A percentile compares a stretch with the other conserved stretches of the same genome.
Conservation (phyloP, 1,139 yeast species). For the Pichia norvegensis region DNA sequence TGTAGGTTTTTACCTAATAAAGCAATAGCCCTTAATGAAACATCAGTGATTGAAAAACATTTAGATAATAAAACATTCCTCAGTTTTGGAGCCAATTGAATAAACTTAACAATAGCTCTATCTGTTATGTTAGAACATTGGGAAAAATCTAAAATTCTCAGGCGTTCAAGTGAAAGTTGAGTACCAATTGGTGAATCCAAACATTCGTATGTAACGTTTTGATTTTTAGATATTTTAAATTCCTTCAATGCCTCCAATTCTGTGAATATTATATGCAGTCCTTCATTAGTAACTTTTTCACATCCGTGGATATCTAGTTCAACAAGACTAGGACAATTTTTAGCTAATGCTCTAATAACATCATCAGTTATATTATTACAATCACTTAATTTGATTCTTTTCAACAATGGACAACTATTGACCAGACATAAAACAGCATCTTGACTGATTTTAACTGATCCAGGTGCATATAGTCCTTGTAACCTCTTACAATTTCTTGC, state of each 20-base stretch:
- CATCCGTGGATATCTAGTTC: slow-evolving; percentile 88
- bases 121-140: slow-evolving; percentile 81
- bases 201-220: slow-evolving; percentile 60
- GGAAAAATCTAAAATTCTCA: slow-evolving; percentile 79
- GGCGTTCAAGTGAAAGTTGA: slow-evolving; percentile 37
- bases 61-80: slow-evolving; percentile 86
- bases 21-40: slow-evolving; percentile 64
- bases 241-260: slow-evolving; percentile 70
- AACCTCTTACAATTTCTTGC: slow-evolving; percentile 66
- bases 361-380: slow-evolving; percentile 61
- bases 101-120: slow-evolving; percentile 64
- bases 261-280: slow-evolving; percentile 54
- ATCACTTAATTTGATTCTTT: slow-evolving; percentile 75
- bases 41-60: slow-evolving; percentile 82
- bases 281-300: slow-evolving; percentile 58
- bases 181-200: slow-evolving; percentile 38
- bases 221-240: slow-evolving; percentile 70
- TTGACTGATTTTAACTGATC: slow-evolving; percentile 65
- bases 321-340: slow-evolving; percentile 68
- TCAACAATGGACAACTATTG: slow-evolving; percentile 61
- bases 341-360: slow-evolving; percentile 56
- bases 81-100: slow-evolving; percentile 70
- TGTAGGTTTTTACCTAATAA: slow-evolving; percentile 76
- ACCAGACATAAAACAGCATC: slow-evolving; percentile 56
- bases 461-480: slow-evolving; percentile 88